phyloP scores from a whole-genome alignment of 768 basidiomycete species.

The Boletus rubropictus region DNA sequence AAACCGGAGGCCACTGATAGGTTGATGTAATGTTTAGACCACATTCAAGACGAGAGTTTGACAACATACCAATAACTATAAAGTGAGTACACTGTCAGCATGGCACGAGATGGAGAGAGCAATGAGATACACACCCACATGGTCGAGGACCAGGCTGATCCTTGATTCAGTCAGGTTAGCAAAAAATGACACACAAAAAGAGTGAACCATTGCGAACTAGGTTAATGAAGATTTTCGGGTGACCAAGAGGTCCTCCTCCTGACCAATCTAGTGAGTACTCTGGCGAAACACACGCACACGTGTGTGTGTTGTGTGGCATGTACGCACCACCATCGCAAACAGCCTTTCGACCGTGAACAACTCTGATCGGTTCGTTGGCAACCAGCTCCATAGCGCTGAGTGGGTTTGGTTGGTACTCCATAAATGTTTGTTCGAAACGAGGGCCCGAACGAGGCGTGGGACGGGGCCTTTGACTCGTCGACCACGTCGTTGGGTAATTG shows the following conservation, averaged over 20 bases:
- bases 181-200: not conserved
- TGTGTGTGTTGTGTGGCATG: not conserved
- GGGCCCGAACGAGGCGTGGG: slow-evolving; percentile 56
- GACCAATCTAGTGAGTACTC: slow-evolving; percentile 13
- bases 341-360: slow-evolving; percentile 79
- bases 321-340: slow-evolving; percentile 91
- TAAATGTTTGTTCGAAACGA: slow-evolving; percentile 87
- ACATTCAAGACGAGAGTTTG: not conserved
- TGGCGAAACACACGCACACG: not conserved
- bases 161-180: slow-evolving; percentile 40
- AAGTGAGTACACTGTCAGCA: slow-evolving; percentile 10
- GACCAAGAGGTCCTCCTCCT: slow-evolving; percentile 94
- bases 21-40: not conserved
- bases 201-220: slow-evolving; percentile 49
- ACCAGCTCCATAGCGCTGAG: slow-evolving; percentile 90
- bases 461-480: slow-evolving; percentile 71
- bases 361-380: slow-evolving; percentile 74
- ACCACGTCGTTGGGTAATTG: slow-evolving; percentile 81
- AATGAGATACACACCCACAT: slow-evolving; percentile 69
- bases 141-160: slow-evolving; percentile 83
- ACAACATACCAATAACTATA: slow-evolving; percentile 45
- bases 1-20: slow-evolving; percentile 76
- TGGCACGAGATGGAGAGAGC: not conserved
- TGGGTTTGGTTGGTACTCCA: slow-evolving; percentile 85
- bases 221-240: slow-evolving; percentile 96